Conservation (phyloP, 306 rosid genomes). For the Quercus agrifolia region DNA sequence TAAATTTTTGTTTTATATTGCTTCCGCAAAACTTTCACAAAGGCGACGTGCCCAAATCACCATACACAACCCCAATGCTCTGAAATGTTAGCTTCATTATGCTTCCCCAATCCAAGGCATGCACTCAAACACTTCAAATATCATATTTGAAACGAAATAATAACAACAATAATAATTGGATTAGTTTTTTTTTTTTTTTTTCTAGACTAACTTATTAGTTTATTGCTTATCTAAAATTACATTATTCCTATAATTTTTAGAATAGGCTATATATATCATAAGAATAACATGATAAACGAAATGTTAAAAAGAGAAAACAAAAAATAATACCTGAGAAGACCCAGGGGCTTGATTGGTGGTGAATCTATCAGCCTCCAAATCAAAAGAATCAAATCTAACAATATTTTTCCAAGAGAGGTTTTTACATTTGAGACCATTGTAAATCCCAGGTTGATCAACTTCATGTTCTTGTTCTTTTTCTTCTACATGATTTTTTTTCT, state of each 20-base stretch:
- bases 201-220: too few relatives aligned
- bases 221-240: too few relatives aligned
- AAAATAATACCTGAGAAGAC: not conserved
- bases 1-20: too few relatives aligned
- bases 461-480: not conserved
- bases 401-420: not conserved
- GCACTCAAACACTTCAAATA: not conserved
- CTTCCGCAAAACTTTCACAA: not conserved
- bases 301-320: not conserved
- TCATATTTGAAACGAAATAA: not conserved
- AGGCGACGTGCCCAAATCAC: constrained; percentile 29
- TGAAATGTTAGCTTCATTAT: constrained; percentile 20
- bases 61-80: constrained; percentile 31
- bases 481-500: not conserved
- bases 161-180: not conserved
- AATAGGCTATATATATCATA: not conserved
- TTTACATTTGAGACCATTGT: not conserved
- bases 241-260: too few relatives aligned
- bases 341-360: not conserved
- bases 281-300: not conserved
- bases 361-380: not conserved
- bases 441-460: not conserved
- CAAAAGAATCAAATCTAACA: not conserved
- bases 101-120: not conserved
- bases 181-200: too few relatives aligned